Conservation (phyloP, 495 filamentous ascomycete genomes). For the Lepraria neglecta region DNA sequence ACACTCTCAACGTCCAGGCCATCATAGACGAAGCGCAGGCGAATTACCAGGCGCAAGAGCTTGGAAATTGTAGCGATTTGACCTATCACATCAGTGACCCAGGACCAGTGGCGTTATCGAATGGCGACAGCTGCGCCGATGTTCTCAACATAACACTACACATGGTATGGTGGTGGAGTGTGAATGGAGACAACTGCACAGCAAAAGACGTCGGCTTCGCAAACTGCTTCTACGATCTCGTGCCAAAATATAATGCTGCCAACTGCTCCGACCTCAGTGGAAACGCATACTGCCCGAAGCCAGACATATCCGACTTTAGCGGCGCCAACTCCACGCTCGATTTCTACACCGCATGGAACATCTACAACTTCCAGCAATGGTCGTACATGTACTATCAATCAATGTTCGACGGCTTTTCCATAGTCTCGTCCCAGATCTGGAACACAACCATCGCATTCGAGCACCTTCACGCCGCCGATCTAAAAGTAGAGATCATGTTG, state of each 20-base stretch:
- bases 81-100: background rate
- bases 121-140: slow-evolving; percentile 1
- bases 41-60: background rate
- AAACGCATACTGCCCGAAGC: slow-evolving; percentile 6
- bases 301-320: background rate
- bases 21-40: background rate
- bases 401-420: background rate
- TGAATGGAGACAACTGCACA: background rate
- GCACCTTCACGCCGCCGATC: background rate
- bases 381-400: slow-evolving; percentile 8
- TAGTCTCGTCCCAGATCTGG: background rate
- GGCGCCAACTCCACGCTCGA: background rate
- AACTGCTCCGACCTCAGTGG: slow-evolving; percentile 8
- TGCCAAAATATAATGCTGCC: background rate
- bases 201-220: slow-evolving; percentile 6
- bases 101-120: background rate
- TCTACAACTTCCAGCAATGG: slow-evolving; percentile 15
- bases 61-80: background rate
- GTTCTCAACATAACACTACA: background rate
- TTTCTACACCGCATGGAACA: slow-evolving; percentile 16
- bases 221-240: slow-evolving; percentile 16
- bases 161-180: slow-evolving; percentile 11
- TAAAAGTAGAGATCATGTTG: slow-evolving; percentile 5
- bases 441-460: slow-evolving; percentile 6
- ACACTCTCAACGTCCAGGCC: background rate